phyloP scores from a whole-genome alignment of 2,329 filamentous ascomycete genomes.

The Cercospora sp. region DNA sequence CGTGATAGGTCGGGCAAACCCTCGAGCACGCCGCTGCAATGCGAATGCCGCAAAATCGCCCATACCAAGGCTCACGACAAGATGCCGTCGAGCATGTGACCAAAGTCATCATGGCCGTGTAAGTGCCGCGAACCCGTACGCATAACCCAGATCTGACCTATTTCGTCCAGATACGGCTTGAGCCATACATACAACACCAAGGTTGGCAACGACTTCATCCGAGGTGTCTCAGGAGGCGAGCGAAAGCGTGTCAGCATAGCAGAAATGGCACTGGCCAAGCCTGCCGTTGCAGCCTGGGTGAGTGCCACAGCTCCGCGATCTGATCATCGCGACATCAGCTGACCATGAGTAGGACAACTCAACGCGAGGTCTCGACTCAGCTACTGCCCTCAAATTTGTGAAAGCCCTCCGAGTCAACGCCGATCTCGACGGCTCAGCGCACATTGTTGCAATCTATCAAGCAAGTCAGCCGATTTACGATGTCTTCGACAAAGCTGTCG shows the following conservation, averaged over 20 bases:
- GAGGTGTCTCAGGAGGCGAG: conserved; percentile 58
- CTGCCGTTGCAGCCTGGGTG: conserved; percentile 45
- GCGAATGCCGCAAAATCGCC: conserved; percentile 48
- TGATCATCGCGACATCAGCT: neutral
- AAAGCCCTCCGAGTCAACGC: conserved; percentile 54
- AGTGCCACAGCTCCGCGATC: neutral
- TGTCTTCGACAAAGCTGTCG: conserved; percentile 71
- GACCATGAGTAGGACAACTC: conserved; percentile 46
- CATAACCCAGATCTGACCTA: neutral
- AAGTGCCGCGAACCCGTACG: conserved; percentile 41
- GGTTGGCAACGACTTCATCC: conserved; percentile 59
- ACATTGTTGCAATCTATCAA: conserved; percentile 60
- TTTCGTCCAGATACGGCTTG: conserved; percentile 52
- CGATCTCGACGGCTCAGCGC: conserved; percentile 51
- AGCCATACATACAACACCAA: conserved; percentile 58
- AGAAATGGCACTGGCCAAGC: conserved; percentile 49
- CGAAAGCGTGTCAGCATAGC: conserved; percentile 61
- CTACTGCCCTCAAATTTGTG: conserved; percentile 60
- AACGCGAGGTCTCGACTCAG: conserved; percentile 55
- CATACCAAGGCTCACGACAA: conserved; percentile 40
- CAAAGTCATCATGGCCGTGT: conserved; percentile 53
- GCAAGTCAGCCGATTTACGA: conserved; percentile 56
- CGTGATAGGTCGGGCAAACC: conserved; percentile 45
- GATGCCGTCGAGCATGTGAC: conserved; percentile 49
- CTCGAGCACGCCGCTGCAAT: conserved; percentile 56